Conservation (phyloP, 2,329 filamentous ascomycete species). For the Trichophyton benhamiae region DNA sequence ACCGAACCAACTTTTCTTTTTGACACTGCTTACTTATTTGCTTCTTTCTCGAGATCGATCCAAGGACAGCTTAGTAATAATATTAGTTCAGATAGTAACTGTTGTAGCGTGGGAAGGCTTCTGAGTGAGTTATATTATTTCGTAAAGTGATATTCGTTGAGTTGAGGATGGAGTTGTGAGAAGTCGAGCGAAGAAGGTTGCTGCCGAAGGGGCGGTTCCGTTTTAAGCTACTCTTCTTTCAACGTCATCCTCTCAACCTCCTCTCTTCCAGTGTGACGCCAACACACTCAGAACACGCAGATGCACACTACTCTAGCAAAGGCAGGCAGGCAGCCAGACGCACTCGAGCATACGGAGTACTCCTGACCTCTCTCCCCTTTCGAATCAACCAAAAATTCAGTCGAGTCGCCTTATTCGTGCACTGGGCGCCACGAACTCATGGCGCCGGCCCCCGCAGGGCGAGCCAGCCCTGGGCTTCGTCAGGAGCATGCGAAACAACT, state of each 20-base stretch:
- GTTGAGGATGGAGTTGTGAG: neutral
- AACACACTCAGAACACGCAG: neutral
- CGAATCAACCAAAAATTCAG: neutral
- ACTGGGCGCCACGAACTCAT: conserved; percentile 1
- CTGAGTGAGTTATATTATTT: neutral
- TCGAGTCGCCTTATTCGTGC: neutral
- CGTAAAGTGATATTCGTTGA: neutral
- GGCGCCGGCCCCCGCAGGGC: neutral
- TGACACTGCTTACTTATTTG: neutral
- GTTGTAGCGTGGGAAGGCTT: neutral
- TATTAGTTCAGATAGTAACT: neutral
- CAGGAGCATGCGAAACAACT: neutral
- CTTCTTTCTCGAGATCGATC: neutral
- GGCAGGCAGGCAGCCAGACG: no score
- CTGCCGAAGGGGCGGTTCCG: neutral
- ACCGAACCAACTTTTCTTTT: conserved; percentile 4
- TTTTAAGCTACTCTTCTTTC: neutral
- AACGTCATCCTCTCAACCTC: neutral
- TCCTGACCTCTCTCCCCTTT: neutral
- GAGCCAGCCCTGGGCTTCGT: neutral
- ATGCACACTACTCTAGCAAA: no score
- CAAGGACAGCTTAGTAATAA: neutral
- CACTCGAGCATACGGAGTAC: no score
- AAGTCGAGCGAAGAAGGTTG: neutral
- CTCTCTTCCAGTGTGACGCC: neutral